Base-by-base conservation (phyloP, 805 yeast species). In the Nakazawaea anatomiae region DNA sequence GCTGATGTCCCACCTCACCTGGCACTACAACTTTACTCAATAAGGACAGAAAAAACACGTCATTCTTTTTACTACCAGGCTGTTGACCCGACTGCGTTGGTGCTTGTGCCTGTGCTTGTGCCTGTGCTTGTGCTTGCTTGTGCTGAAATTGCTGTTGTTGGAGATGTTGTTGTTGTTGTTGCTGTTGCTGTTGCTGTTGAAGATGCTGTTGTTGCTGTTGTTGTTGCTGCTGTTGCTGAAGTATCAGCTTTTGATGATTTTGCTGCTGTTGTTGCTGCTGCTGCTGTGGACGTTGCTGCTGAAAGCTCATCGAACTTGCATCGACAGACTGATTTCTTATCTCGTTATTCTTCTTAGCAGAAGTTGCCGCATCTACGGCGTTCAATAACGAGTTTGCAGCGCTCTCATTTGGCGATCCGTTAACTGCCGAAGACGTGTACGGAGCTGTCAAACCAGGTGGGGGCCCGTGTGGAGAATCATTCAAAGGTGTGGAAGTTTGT, bases 401-500 rank as follows among this genome's bases (percentile, higher is more conserved):
- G 12, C 39, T 43, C 38, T 47, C 44, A 9, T 53, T 40, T 34
- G 51, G 48, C 8, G 50, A 39, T 18, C 47, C 44, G 5, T 39
- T n/a, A 10, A 39, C 25, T 2, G 18, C 8, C 6, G 11, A 6
- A 10, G 40, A 8, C 14, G 40, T 11, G n/a, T 10, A 40, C 44
- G 45, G 41, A 34, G 42, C 44, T 10, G 30, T 44, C 34, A 18
- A 39, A 38, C 35, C 41, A 14, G 45, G 50, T 9, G 50, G 50
- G 6, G 54, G 55, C 79, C 55, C 64, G 47, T 31, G 43, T 28
- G 43, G 48, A 30, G 48, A 45, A n/a, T 35, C 30, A 29, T 43
- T 39, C 9, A 42, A 34, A 41, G 36, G 25, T 44, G 45, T 14
- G 42, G 25, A 32, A 32, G 25, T 43, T 30, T 4, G 34, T 30